Conservation (phyloP, 2,329 filamentous ascomycete genomes). For the Verruconis gallopava region DNA sequence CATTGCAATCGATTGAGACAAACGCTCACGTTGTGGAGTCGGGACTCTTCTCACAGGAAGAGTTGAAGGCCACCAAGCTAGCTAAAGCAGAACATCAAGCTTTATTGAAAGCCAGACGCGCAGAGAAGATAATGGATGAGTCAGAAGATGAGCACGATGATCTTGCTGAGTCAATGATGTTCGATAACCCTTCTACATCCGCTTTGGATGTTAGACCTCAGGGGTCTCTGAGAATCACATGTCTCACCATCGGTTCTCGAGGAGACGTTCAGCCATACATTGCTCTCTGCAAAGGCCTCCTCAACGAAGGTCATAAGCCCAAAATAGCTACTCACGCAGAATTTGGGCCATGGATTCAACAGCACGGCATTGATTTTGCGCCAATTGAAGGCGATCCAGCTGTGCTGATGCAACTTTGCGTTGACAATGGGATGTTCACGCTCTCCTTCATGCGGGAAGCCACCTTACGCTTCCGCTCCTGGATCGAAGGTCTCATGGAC, state of each 20-base stretch:
- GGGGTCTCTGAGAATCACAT: constrained; percentile 70
- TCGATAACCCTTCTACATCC: constrained; percentile 79
- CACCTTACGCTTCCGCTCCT: constrained; percentile 64
- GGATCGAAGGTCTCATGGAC: constrained; percentile 77
- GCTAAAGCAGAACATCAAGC: constrained; percentile 73
- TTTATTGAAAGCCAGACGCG: constrained; percentile 56
- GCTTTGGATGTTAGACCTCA: constrained; percentile 84
- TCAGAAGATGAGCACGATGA: constrained; percentile 21
- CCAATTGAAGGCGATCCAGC: constrained; percentile 82
- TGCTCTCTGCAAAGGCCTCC: constrained; percentile 78
- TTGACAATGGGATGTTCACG: constrained; percentile 95
- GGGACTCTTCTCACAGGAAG: constrained; percentile 51
- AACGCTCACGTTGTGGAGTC: constrained; percentile 51
- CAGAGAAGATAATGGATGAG: constrained; percentile 24
- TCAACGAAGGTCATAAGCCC: constrained; percentile 75
- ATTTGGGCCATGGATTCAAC: constrained; percentile 77
- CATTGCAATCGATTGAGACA: constrained; percentile 56
- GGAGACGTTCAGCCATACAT: constrained; percentile 98
- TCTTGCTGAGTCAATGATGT: constrained; percentile 53
- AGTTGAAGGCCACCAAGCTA: constrained; percentile 56
- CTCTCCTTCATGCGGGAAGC: constrained; percentile 81
- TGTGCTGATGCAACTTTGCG: constrained; percentile 90
- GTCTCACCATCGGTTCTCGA: constrained; percentile 86
- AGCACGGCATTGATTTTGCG: constrained; percentile 88
- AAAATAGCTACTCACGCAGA: constrained; percentile 86